A percentile compares a stretch with the other conserved stretches of the same genome.
These are phyloP conservation scores for Mortierella sp. DNA, from an alignment of 371 early-diverging fungal genomes.

Conservation along the genomic window DNA sequence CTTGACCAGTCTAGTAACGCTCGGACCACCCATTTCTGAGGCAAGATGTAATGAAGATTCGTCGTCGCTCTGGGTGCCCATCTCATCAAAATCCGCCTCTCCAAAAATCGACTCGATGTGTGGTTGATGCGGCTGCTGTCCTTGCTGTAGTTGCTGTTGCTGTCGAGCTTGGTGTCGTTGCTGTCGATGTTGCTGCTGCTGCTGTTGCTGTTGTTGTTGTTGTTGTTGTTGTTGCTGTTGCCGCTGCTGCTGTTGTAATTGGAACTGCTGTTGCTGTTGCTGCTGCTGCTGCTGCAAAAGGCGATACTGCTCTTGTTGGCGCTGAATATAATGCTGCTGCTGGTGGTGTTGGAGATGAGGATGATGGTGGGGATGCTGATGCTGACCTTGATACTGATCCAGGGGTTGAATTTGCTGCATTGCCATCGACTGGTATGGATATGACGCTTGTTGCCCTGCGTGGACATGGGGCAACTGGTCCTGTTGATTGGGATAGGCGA, in stretches of 20 bases:
- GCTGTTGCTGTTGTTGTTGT: neutral
- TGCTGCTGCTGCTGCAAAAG: neutral
- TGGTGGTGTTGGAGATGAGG: neutral
- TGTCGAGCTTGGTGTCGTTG: neutral
- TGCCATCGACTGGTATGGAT: neutral
- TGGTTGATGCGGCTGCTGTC: neutral
- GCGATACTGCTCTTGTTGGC: neutral
- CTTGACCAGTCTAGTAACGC: neutral
- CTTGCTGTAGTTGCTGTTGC: conserved; percentile 1
- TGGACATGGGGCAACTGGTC: neutral
- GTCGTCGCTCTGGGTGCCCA: conserved; percentile 13
- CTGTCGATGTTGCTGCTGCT: neutral
- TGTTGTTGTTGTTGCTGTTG: neutral
- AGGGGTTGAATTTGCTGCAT: neutral
- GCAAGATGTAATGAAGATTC: neutral
- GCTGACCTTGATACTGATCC: neutral
- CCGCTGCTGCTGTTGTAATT: neutral
- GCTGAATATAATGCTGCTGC: neutral
- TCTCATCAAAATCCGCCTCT: neutral
- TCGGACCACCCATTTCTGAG: too few relatives aligned
- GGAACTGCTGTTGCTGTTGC: neutral
- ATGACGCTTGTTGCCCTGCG: neutral
- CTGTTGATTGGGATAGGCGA: neutral
- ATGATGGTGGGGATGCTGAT: neutral
- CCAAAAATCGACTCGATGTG: neutral